A percentile compares a stretch with the other conserved stretches of the same genome.
Conservation (phyloP, 805 yeast genomes). For the Ogataea degrootiae region DNA sequence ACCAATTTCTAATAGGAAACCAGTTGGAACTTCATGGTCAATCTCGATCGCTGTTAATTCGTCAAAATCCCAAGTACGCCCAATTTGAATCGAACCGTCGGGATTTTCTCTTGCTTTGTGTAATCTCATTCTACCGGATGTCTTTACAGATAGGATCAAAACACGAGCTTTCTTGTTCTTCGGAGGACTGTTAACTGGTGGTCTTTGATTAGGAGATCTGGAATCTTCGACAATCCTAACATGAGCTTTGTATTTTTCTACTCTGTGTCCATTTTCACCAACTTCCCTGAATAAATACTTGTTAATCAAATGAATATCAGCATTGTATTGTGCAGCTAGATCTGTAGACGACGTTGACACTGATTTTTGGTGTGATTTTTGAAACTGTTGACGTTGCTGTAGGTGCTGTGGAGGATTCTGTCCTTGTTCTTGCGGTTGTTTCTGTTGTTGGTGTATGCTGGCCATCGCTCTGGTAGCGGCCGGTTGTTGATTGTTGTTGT, state of each 20-base stretch:
- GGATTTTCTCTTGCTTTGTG: slow-evolving; percentile 84
- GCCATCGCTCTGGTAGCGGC: not conserved
- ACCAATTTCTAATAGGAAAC: slow-evolving; percentile 57
- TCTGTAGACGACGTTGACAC: slow-evolving; percentile 25
- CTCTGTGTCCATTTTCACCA: slow-evolving; percentile 37
- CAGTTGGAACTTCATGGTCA: slow-evolving; percentile 48
- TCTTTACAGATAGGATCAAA: slow-evolving; percentile 55
- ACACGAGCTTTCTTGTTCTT: slow-evolving; percentile 57
- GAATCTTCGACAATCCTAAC: slow-evolving; percentile 72
- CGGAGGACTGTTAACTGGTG: slow-evolving; percentile 49
- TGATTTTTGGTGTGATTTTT: slow-evolving; percentile 9
- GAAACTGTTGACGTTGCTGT: not conserved
- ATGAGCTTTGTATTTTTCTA: slow-evolving; percentile 70
- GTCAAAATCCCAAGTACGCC: slow-evolving; percentile 85
- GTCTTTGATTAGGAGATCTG: slow-evolving; percentile 60
- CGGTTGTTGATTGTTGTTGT: not conserved
- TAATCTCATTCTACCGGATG: slow-evolving; percentile 61
- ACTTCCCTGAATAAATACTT: slow-evolving; percentile 44
- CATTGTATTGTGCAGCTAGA: slow-evolving; percentile 55
- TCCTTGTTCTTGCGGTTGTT: not conserved
- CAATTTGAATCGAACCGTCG: slow-evolving; percentile 77
- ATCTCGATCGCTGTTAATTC: slow-evolving; percentile 57
- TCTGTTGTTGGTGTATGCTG: not conserved
- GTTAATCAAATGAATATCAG: slow-evolving; percentile 46
- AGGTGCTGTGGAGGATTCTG: not conserved